These are phyloP conservation scores for Mrakia blollopis DNA, from an alignment of 768 basidiomycete genomes.

Conservation along the genomic window DNA sequence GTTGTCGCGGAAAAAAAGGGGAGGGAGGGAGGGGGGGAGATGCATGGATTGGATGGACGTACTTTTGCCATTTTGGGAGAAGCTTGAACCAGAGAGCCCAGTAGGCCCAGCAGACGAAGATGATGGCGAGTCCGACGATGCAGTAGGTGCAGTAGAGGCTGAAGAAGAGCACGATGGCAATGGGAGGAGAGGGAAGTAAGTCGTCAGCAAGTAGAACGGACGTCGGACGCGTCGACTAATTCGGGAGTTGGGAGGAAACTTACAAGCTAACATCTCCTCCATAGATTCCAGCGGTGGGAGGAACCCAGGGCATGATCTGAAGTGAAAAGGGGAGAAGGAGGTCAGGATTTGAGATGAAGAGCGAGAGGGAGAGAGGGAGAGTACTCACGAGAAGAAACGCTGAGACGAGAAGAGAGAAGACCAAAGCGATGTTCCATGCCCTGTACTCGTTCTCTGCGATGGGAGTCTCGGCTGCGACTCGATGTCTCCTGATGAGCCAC, in stretches of 20 bases:
- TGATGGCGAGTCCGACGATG: conserved; percentile 34
- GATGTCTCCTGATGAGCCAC: conserved; percentile 42
- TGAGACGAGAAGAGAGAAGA: conserved; percentile 38
- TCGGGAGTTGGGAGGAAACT: too few species aligned
- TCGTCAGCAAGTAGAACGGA: conserved; percentile 24
- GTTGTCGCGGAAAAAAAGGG: neutral
- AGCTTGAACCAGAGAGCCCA: conserved; percentile 49
- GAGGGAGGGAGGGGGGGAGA: neutral
- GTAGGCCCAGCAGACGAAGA: conserved; percentile 39
- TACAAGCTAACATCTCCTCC: conserved; percentile 43
- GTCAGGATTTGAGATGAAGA: neutral
- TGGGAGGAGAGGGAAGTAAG: conserved; percentile 36
- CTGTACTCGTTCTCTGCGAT: neutral
- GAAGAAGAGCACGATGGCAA: neutral
- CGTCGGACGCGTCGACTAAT: too few species aligned
- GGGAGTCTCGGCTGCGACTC: conserved; percentile 32
- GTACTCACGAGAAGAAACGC: conserved; percentile 42
- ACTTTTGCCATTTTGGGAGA: conserved; percentile 43
- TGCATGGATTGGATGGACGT: neutral
- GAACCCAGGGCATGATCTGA: conserved; percentile 43
- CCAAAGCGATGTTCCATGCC: conserved; percentile 34
- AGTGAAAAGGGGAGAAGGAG: neutral
- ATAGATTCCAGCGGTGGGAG: conserved; percentile 40
- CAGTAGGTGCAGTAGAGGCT: conserved; percentile 36
- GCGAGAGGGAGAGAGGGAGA: neutral